These are phyloP conservation scores for Penicillium sp. DNA, from an alignment of 2,329 filamentous ascomycete species.

Conservation along the genomic window DNA sequence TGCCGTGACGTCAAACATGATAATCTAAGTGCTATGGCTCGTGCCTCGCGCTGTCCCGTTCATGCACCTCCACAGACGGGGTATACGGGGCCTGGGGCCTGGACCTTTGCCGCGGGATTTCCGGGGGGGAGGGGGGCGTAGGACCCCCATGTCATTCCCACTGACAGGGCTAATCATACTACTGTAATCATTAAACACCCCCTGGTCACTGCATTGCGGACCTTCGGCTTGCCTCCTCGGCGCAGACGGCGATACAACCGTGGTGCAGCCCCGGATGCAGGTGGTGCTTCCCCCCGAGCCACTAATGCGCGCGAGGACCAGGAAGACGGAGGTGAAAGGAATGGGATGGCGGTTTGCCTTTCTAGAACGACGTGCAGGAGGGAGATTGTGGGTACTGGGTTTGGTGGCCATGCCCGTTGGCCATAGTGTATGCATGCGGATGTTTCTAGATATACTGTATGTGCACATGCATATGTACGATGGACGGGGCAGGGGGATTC, in stretches of 20 bases:
- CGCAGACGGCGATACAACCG: slow-evolving; percentile 21
- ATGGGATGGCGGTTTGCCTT: slow-evolving; percentile 20
- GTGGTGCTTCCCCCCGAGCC: slow-evolving; percentile 39
- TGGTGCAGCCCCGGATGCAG: slow-evolving; percentile 15
- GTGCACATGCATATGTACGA: slow-evolving; percentile 4
- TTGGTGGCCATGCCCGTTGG: not conserved
- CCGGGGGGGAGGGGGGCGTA: not conserved
- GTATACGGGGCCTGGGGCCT: slow-evolving; percentile 10
- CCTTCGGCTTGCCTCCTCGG: slow-evolving; percentile 17
- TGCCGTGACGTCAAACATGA: slow-evolving; percentile 28
- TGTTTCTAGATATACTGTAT: slow-evolving; percentile 9
- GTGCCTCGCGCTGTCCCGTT: slow-evolving; percentile 19
- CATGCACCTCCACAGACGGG: slow-evolving; percentile 29
- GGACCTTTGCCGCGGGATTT: slow-evolving; percentile 15
- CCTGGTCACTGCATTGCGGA: not conserved
- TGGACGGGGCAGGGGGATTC: not conserved
- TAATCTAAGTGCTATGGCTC: not conserved
- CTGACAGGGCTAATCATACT: not conserved
- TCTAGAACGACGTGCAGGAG: slow-evolving; percentile 28
- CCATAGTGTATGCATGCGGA: not conserved
- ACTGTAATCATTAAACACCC: not conserved
- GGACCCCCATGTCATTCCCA: not conserved
- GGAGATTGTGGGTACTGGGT: not conserved
- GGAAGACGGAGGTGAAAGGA: slow-evolving; percentile 19
- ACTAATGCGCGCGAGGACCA: slow-evolving; percentile 40